Base-by-base conservation (phyloP, 2,329 filamentous ascomycete genomes). In the Aspergillus luchuensis region DNA sequence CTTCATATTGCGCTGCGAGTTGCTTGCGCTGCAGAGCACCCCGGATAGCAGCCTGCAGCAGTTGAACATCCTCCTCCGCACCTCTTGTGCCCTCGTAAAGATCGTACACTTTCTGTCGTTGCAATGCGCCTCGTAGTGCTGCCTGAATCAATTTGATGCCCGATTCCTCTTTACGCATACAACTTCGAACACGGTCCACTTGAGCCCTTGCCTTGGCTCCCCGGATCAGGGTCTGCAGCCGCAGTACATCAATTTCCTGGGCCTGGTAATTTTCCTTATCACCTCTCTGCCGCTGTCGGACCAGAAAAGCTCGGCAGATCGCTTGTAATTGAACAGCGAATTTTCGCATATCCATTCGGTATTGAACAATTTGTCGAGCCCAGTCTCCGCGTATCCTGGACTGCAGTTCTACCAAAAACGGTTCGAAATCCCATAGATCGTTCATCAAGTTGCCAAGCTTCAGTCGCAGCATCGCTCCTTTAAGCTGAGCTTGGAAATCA, bases 301-400 rank as follows among this genome's bases (percentile, higher is more conserved):
- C 83, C 41, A 97, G 79, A 72, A 90, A 90, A 3, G 92, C 94
- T 51, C 94, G 87, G 3, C 87, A 85, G 5, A 87, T 84, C 63
- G 91, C 92, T 75, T 99, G 95, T 17, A 97, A 83, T 63, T 87
- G 83, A 28, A 90, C 81, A 2, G 93, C 91, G 71, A 96, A 97
- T 19, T 80, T 84, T 58, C 87, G 85, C 93, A 97, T 97, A 66
- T 89, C 86, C 59, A 95, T 80, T 51, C 91, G 87, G 76, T 97
- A 97, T 63, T 87, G 85, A 66, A 89, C 86, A 59, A 98, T 86
- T 74, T 97, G 92, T 49, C 94, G 84, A 2, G 91, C 85, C 78
- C 91, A 97, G 69, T 96, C 92, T 56, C 92, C 96, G 61, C 95
- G 88, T 58, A 98, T 90, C 41, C 89, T 87, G 7, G 93, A 87